phyloP scores from a whole-genome alignment of 495 filamentous ascomycete genomes.

The Xylaria palmicola region DNA sequence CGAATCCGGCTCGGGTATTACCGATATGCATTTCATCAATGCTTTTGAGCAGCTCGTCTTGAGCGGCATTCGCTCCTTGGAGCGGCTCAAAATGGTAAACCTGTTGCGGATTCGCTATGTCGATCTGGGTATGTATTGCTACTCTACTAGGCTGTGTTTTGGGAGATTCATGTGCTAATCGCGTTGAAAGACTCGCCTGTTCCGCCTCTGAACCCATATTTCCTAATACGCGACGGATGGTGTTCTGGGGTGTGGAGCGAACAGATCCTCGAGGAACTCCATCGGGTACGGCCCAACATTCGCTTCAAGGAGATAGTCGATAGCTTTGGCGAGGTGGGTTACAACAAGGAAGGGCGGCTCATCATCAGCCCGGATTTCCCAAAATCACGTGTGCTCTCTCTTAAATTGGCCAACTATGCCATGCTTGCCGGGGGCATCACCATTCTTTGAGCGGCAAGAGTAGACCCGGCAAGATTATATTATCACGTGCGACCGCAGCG shows the following conservation, averaged over 20 bases:
- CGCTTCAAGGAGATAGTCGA: slow-evolving; percentile 59
- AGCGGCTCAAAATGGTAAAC: slow-evolving; percentile 51
- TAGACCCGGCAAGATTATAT: neutral
- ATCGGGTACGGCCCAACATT: slow-evolving; percentile 51
- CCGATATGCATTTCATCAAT: slow-evolving; percentile 63
- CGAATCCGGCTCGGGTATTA: slow-evolving; percentile 63
- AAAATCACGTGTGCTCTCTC: slow-evolving; percentile 41
- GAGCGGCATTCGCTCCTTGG: slow-evolving; percentile 56
- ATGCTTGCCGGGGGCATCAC: slow-evolving; percentile 41
- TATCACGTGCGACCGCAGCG: neutral
- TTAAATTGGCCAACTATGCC: slow-evolving; percentile 49
- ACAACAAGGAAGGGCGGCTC: slow-evolving; percentile 52
- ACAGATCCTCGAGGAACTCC: slow-evolving; percentile 56
- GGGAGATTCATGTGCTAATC: slow-evolving; percentile 15
- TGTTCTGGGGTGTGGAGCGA: slow-evolving; percentile 70
- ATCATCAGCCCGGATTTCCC: slow-evolving; percentile 49
- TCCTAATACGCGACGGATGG: slow-evolving; percentile 55
- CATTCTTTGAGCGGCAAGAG: slow-evolving; percentile 20
- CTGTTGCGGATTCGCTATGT: slow-evolving; percentile 69
- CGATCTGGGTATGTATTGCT: slow-evolving; percentile 57
- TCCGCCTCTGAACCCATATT: slow-evolving; percentile 64
- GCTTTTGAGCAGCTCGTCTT: slow-evolving; percentile 65
- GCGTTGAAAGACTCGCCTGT: slow-evolving; percentile 47
- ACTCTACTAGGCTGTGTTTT: slow-evolving; percentile 12
- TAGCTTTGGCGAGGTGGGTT: slow-evolving; percentile 50